Conservation (phyloP, 306 rosid genomes). For the Begonia fuchsioides region DNA sequence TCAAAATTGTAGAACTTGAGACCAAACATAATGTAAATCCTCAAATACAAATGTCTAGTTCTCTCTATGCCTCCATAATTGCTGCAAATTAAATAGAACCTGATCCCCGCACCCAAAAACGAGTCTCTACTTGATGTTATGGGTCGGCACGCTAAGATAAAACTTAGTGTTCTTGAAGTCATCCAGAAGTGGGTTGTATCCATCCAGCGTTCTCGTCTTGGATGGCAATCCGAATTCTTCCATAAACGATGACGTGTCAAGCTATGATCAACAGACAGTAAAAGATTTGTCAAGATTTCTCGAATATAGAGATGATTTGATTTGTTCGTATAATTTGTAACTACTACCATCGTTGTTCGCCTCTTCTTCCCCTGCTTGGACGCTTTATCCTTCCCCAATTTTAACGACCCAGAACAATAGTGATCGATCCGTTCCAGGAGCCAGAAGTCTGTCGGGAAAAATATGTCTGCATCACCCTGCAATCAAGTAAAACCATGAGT, state of each 20-base stretch:
- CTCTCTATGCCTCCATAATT: background rate
- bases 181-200: conserved; percentile 83
- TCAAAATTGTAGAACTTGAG: too few species aligned
- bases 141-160: conserved; percentile 85
- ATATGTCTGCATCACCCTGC: conserved; percentile 96
- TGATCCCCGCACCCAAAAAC: background rate
- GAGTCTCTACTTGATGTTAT: conserved; percentile 36
- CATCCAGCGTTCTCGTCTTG: conserved; percentile 78
- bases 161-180: conserved; percentile 89
- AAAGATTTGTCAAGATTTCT: background rate
- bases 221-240: conserved; percentile 91
- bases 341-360: conserved; percentile 72
- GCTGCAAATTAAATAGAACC: background rate
- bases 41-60: background rate
- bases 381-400: conserved; percentile 25
- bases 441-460: conserved; percentile 87
- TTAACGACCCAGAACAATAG: conserved; percentile 80
- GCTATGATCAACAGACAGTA: conserved; percentile 24
- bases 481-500: conserved; percentile 7
- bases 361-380: conserved; percentile 72
- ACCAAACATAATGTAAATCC: too few species aligned
- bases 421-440: conserved; percentile 79
- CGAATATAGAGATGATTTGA: background rate
- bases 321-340: background rate
- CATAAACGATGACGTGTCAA: conserved; percentile 93